Conservation (phyloP, 2,329 filamentous ascomycete species). For the Hyphodiscus sp. region DNA sequence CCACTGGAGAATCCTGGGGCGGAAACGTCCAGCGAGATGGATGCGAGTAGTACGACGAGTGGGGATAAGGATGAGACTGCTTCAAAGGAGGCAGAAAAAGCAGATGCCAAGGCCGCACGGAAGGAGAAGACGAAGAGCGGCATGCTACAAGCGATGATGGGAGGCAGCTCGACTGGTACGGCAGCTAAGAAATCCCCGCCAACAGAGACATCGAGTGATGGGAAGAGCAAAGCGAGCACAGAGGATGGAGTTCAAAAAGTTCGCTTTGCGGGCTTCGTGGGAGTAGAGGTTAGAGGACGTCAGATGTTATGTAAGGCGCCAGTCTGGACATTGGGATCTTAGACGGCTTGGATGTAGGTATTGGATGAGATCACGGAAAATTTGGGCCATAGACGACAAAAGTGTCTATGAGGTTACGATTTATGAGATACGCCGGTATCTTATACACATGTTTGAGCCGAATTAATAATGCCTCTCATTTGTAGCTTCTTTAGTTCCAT, state of each 20-base stretch:
- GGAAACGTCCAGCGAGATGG: constrained; percentile 21
- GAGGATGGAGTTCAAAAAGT: constrained; percentile 43
- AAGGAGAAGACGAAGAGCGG: constrained; percentile 29
- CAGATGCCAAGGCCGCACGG: constrained; percentile 19
- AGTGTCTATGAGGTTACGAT: neutral
- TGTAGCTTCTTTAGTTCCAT: neutral
- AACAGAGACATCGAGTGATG: constrained; percentile 12
- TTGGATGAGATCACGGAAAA: neutral
- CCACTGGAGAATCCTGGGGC: constrained; percentile 41
- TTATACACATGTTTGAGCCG: neutral
- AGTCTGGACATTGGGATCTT: constrained; percentile 51
- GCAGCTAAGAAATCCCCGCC: neutral
- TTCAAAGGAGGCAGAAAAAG: constrained; percentile 23
- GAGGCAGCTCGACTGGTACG: constrained; percentile 1
- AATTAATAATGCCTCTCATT: neutral
- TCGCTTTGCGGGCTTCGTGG: constrained; percentile 69
- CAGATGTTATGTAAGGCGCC: constrained; percentile 72
- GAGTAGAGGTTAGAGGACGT: constrained; percentile 65
- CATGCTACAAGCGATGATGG: constrained; percentile 33
- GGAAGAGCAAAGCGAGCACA: constrained; percentile 18
- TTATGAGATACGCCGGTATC: neutral
- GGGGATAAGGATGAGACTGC: constrained; percentile 28
- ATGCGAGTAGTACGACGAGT: constrained; percentile 25
- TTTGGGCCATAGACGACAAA: neutral
- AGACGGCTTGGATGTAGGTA: neutral